Base-by-base conservation (phyloP, 2,329 filamentous ascomycete genomes). In the Beauveria sp. region DNA sequence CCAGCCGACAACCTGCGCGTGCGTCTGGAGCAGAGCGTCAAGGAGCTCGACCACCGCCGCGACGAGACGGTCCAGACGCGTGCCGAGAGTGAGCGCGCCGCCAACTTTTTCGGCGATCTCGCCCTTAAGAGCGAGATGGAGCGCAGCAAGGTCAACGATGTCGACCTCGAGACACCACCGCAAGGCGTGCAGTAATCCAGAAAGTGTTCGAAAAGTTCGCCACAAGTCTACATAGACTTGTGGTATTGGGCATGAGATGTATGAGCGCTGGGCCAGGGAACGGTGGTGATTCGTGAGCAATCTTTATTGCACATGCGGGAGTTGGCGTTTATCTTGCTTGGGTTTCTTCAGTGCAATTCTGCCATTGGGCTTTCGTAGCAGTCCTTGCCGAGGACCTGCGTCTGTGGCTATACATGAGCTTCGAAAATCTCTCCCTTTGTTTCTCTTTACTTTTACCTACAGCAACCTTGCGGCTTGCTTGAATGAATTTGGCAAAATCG, bases 91-190 rank as follows among this genome's bases (percentile, higher is more conserved):
- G 89, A 96, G 70, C 86, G 91, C 37, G 94, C 94, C 7, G 80
- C 85, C 66, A 96, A 93, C 74, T 97, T 96, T 77, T 99, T 99
- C 73, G 79, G 84, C 57, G 94, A 96, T 69, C 81, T 99, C 20
- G 86, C 94, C 57, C 83, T 89, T 63, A 81, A 86, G 66, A 85
- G 82, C 63, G 77, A 77, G 22, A 74, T 77, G 61, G 79, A 87
- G 67, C 78, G 81, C 40, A 71, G 70, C 50, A 72, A 74, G 48
- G 79, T 85, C 26, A 76, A 79, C 62, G 77, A 72, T 8, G 77
- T 86, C 48, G 83, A 85, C 65, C 74, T 85, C 9, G 83, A 86
- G 14, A 76, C 77, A 14, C 79, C 80, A 37, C 80, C 80, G 9
- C 74, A 73, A 6, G 73, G 71, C 12, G n/a, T 14, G 10, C 55